Evolutionary conservation across 2,329 filamentous ascomycete species (phyloP), one percentile per base, ranked within the genome.

Genomic region (Hymenoscyphus linearis): DNA sequence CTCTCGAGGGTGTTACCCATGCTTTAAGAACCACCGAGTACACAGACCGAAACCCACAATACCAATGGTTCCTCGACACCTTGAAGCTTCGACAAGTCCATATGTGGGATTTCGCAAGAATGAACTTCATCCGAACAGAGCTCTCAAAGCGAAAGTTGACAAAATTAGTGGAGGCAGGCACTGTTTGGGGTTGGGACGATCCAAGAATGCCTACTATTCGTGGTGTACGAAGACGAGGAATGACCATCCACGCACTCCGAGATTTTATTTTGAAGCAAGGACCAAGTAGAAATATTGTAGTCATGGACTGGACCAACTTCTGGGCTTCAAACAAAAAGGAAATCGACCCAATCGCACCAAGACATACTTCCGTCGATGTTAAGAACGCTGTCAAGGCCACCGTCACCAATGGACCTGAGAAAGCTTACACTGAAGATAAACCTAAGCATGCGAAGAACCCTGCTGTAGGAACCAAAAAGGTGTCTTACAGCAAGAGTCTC

Each of bases 371-470:
- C 26, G 83, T 97, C 65, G 79, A 85, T 60, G 82, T 85, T 70
- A 85, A 89, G 70, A 82, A 90, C 69, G 80, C 83, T 53, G 91
- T 96, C 64, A 87, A 84, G 71, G 87, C 89, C 25, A 85, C 79
- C 4, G 75, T 96, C 55, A 85, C 79, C 55, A 90, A 90, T 50
- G 81, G 84, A 2, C 87, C 85, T 1, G 79, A 83, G 26, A 79
- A 80, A 60, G 78, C 86, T 4, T 82, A 83, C 71, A 83, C 81
- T 22, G 87, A 91, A 72, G 85, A 96, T 65, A 93, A 90, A 76
- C 89, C 90, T 50, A 89, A 91, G 76, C 93, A 97, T 76, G 86
- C 85, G 71, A 98, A 98, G 83, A 96, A 97, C 79, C 82, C 87
- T 52, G 84, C 87, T 1, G 80, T 97, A 6, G 93, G 93, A 63